Percentiles rank a stretch among this genome's conserved stretches.
Evolutionary conservation across 2,329 filamentous ascomycete genomes (phyloP).

Genomic region (Drechslerella stenobrocha): DNA sequence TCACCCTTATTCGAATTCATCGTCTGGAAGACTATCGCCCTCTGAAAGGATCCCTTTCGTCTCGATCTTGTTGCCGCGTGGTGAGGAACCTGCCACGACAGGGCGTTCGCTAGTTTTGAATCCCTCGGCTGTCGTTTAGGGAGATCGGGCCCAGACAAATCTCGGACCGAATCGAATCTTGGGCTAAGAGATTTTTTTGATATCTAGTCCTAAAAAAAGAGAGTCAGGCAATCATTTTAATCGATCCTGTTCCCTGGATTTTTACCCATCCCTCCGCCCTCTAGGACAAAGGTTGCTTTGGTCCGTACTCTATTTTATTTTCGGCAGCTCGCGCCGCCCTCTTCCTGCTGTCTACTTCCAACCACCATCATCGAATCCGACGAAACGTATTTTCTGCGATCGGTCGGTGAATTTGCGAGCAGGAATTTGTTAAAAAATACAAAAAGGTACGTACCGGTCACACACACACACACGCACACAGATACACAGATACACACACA

Average conservation of each 20-base stretch:
- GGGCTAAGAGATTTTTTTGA: constrained; percentile 8
- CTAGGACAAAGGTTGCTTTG: constrained; percentile 27
- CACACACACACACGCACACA: constrained; percentile 29
- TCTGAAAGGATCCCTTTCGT: constrained; percentile 29
- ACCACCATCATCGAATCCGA: background rate
- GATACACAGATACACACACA: too few species aligned
- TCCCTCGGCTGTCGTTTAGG: background rate
- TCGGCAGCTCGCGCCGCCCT: constrained; percentile 2
- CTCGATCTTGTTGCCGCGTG: constrained; percentile 26
- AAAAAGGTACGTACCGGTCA: constrained; percentile 47
- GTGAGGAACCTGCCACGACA: constrained; percentile 24
- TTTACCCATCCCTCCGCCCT: constrained; percentile 5
- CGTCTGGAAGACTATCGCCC: constrained; percentile 14
- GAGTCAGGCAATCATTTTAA: constrained; percentile 35
- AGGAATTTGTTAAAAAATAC: too few species aligned
- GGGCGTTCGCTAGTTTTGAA: background rate
- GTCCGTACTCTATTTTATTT: background rate
- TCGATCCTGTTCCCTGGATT: constrained; percentile 33
- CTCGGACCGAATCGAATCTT: constrained; percentile 2
- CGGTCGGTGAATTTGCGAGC: constrained; percentile 8
- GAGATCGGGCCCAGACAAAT: too few species aligned
- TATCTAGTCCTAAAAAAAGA: constrained; percentile 31
- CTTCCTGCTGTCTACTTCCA: background rate
- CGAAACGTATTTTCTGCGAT: background rate
- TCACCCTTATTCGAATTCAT: constrained; percentile 5